Conservation (phyloP, 306 rosid species). For the Dalbergia cultrata region DNA sequence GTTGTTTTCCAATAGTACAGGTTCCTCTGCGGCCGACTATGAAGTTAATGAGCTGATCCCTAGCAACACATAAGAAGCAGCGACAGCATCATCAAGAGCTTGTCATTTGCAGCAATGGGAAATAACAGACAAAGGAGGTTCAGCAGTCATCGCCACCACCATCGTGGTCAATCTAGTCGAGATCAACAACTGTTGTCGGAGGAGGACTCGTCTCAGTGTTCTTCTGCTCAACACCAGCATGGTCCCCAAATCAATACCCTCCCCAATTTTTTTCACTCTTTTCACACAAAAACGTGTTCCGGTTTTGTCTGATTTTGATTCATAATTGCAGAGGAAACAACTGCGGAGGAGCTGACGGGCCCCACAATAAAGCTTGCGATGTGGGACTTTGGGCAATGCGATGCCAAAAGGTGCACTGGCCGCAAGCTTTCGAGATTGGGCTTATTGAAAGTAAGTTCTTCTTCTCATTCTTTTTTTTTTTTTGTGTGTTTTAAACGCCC, state of each 20-base stretch:
- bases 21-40: too few relatives aligned
- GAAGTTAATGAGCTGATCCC: too few relatives aligned
- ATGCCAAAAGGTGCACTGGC: slow-evolving; percentile 90
- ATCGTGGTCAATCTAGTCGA: slow-evolving; percentile 66
- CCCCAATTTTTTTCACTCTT: not conserved
- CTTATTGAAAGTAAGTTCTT: slow-evolving; percentile 72
- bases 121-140: slow-evolving; percentile 69
- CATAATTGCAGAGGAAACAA: slow-evolving; percentile 40
- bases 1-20: too few relatives aligned
- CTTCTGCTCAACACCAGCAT: slow-evolving; percentile 49
- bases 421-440: slow-evolving; percentile 94
- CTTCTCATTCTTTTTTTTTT: slow-evolving; percentile 14
- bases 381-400: slow-evolving; percentile 99
- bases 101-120: slow-evolving; percentile 55
- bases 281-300: not conserved
- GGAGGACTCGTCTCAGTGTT: slow-evolving; percentile 63
- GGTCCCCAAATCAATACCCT: not conserved
- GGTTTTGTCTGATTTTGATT: not conserved
- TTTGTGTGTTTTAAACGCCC: not conserved
- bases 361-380: slow-evolving; percentile 86
- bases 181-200: slow-evolving; percentile 57
- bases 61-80: too few relatives aligned
- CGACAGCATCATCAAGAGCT: too few relatives aligned
- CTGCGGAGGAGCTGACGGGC: slow-evolving; percentile 55
- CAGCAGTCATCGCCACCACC: slow-evolving; percentile 57